phyloP scores from a whole-genome alignment of 1,284 basidiomycete species.

The Baeospora myosura region DNA sequence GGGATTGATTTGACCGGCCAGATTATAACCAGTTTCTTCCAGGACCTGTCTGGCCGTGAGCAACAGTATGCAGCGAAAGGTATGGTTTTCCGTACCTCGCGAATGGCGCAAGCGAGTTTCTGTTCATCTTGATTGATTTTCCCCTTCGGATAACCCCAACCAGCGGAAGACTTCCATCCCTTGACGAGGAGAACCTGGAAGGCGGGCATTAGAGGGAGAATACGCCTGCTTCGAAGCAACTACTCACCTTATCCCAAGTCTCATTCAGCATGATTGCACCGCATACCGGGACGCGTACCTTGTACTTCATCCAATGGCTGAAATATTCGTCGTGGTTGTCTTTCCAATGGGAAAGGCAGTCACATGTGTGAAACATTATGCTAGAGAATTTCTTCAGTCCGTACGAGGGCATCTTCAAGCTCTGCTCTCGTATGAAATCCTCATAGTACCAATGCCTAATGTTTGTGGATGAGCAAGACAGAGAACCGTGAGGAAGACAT shows the following conservation, averaged over 20 bases:
- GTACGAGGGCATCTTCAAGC: conserved; percentile 81
- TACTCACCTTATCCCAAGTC: conserved; percentile 82
- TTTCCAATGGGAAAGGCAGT: conserved; percentile 73
- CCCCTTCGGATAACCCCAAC: conserved; percentile 98
- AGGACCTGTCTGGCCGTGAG: conserved; percentile 52
- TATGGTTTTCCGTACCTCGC: conserved; percentile 78
- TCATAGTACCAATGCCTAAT: conserved; percentile 99
- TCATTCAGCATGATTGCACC: conserved; percentile 94
- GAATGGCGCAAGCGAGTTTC: conserved; percentile 75
- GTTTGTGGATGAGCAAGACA: conserved; percentile 13
- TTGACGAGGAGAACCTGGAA: conserved; percentile 86
- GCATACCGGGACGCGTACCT: conserved; percentile 97
- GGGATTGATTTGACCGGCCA: conserved; percentile 62
- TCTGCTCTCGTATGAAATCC: conserved; percentile 92
- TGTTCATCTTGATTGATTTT: conserved; percentile 97
- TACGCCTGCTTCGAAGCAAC: background rate
- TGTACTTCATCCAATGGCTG: conserved; percentile 87
- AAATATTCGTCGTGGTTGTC: conserved; percentile 77
- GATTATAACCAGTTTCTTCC: conserved; percentile 91
- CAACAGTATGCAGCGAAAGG: conserved; percentile 8
- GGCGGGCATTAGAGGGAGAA: conserved; percentile 1
- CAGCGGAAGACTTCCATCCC: conserved; percentile 93
- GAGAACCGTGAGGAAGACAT: conserved; percentile 3
- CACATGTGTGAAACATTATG: conserved; percentile 81
- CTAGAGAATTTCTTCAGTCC: conserved; percentile 93